phyloP scores from a whole-genome alignment of 208 protist species.

The Kentomonas sorsogonicus region DNA sequence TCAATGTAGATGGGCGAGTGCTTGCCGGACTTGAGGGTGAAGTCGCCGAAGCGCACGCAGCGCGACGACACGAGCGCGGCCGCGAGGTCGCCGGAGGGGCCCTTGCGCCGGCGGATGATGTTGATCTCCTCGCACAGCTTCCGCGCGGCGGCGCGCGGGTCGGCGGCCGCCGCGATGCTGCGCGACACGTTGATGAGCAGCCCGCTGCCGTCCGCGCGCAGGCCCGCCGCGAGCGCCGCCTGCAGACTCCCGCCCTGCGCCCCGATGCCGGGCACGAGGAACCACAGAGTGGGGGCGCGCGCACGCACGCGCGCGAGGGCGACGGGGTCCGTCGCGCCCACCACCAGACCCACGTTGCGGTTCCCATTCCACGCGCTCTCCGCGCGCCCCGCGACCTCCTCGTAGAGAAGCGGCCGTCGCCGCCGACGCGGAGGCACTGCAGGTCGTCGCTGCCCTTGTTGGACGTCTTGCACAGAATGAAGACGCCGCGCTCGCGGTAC shows the following conservation, averaged over 20 bases:
- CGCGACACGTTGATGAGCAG: slow-evolving; percentile 86
- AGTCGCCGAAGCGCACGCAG: slow-evolving; percentile 92
- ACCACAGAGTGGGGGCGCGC: slow-evolving; percentile 76
- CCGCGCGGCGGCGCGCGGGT: slow-evolving; percentile 63
- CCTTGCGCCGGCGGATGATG: slow-evolving; percentile 41
- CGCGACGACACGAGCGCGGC: slow-evolving; percentile 67
- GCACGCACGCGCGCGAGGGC: slow-evolving; percentile 69
- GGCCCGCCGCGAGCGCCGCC: slow-evolving; percentile 62
- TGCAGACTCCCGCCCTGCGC: slow-evolving; percentile 78
- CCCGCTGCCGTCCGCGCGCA: slow-evolving; percentile 71
- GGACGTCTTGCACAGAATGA: slow-evolving; percentile 86
- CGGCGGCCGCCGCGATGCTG: slow-evolving; percentile 52
- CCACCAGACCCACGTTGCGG: slow-evolving; percentile 78
- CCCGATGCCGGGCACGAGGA: slow-evolving; percentile 83
- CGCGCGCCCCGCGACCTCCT: slow-evolving; percentile 71
- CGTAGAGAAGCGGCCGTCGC: slow-evolving; percentile 64
- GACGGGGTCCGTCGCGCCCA: slow-evolving; percentile 78
- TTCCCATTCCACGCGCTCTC: slow-evolving; percentile 69
- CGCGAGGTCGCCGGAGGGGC: slow-evolving; percentile 44
- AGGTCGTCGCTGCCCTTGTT: slow-evolving; percentile 87
- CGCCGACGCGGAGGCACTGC: slow-evolving; percentile 57
- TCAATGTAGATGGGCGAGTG: slow-evolving; percentile 95
- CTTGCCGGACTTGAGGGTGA: slow-evolving; percentile 94
- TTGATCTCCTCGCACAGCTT: slow-evolving; percentile 80
- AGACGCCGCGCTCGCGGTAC: slow-evolving; percentile 70